Conservation (phyloP, 331 rosid species). For the Malus hybrid region DNA sequence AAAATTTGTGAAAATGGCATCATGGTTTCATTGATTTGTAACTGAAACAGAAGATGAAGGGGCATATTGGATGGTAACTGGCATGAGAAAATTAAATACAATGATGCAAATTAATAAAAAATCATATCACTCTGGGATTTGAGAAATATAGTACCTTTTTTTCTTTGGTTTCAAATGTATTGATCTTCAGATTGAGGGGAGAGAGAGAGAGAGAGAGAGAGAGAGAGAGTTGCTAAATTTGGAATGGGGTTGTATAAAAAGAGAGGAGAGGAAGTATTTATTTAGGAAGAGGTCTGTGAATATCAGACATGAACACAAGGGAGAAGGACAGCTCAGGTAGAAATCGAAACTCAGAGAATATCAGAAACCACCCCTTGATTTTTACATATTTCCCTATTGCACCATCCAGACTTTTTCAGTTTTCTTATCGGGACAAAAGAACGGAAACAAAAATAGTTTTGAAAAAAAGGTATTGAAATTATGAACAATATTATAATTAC, state of each 20-base stretch:
- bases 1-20: neutral
- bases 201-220: too few species aligned
- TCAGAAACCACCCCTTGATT: slow-evolving; percentile 3
- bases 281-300: neutral
- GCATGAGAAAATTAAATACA: slow-evolving; percentile 21
- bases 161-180: slow-evolving; percentile 15
- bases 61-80: slow-evolving; percentile 11
- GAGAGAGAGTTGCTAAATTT: slow-evolving; percentile 39
- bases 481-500: too few species aligned
- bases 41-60: slow-evolving; percentile 28
- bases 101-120: neutral
- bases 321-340: neutral
- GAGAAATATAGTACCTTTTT: slow-evolving; percentile 11
- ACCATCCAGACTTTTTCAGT: neutral
- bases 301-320: neutral
- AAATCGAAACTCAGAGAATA: neutral
- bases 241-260: slow-evolving; percentile 10
- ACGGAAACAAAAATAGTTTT: too few species aligned
- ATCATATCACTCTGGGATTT: neutral
- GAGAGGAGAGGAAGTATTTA: neutral
- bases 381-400: neutral
- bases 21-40: slow-evolving; percentile 14
- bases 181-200: slow-evolving; percentile 12
- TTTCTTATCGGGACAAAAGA: neutral
- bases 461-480: too few species aligned